A percentile compares a stretch with the other conserved stretches of the same genome.
Conservation (phyloP, 208 protist genomes). For the Acanthamoeba sp. region DNA sequence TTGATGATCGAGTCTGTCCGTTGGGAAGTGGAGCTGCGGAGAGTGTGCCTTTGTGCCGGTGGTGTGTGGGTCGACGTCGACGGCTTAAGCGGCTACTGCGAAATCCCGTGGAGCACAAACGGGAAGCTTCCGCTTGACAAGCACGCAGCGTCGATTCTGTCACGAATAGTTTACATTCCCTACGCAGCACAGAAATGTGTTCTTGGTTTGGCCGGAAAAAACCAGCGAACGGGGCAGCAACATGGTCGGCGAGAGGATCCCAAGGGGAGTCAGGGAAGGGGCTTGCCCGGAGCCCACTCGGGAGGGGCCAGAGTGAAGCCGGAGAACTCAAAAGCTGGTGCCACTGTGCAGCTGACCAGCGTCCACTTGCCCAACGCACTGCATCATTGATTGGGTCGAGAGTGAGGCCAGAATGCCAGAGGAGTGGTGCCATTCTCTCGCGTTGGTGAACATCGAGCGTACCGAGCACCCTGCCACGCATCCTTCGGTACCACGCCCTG, state of each 20-base stretch:
- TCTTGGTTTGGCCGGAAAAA: not conserved
- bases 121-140: not conserved
- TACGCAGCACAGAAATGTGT: not conserved
- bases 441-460: not conserved
- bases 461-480: constrained; percentile 39
- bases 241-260: no score
- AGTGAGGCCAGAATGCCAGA: not conserved
- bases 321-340: constrained; percentile 42
- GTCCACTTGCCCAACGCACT: constrained; percentile 36
- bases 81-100: not conserved
- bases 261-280: not conserved
- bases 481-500: constrained; percentile 67
- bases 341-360: constrained; percentile 63
- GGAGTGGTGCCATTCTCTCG: not conserved
- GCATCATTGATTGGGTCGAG: not conserved
- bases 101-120: not conserved
- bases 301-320: constrained; percentile 28
- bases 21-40: not conserved
- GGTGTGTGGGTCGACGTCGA: not conserved
- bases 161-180: not conserved
- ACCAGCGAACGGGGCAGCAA: not conserved
- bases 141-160: not conserved
- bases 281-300: constrained; percentile 42
- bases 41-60: not conserved
- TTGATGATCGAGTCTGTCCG: not conserved